Percentiles rank a stretch among this genome's conserved stretches.
Evolutionary conservation across 176 grass and related monocot genomes (phyloP).

Genomic region (Luzula sylvatica): DNA sequence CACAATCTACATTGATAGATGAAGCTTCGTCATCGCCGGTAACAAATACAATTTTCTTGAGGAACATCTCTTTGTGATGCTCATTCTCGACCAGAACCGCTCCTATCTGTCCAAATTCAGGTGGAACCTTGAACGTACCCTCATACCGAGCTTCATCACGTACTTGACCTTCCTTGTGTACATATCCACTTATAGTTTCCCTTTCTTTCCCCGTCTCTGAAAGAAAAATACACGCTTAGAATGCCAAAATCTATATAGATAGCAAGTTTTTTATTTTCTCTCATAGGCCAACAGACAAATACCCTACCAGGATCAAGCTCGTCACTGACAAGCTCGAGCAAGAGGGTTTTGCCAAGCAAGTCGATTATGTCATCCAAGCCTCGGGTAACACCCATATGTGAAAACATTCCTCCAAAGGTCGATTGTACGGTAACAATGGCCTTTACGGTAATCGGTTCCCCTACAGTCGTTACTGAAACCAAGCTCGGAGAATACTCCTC

Average conservation of each 20-base stretch:
- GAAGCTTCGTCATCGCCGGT: constrained; percentile 20
- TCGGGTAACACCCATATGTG: constrained; percentile 19
- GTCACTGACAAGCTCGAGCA: constrained; percentile 57
- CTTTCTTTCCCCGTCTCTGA: constrained; percentile 48
- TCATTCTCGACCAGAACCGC: constrained; percentile 72
- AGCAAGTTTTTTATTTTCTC: too few species aligned
- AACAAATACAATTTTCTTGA: constrained; percentile 46
- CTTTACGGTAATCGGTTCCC: constrained; percentile 25
- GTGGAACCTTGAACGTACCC: constrained; percentile 34
- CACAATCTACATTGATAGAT: constrained; percentile 35
- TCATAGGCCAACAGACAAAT: neutral
- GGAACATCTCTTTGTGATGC: constrained; percentile 68
- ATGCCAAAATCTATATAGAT: too few species aligned
- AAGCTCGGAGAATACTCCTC: neutral
- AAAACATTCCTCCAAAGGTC: constrained; percentile 30
- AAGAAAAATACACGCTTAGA: neutral
- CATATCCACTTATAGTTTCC: constrained; percentile 29
- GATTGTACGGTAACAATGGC: constrained; percentile 36
- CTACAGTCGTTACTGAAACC: neutral
- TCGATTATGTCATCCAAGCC: constrained; percentile 57
- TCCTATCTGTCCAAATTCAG: constrained; percentile 43
- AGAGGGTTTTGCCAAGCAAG: constrained; percentile 42
- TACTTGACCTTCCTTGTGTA: constrained; percentile 14
- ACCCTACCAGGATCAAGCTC: constrained; percentile 54
- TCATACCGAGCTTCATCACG: constrained; percentile 22